A percentile compares a stretch with the other conserved stretches of the same genome.
Conservation (phyloP, 768 basidiomycete species). For the Psilocybe cyanescens region DNA sequence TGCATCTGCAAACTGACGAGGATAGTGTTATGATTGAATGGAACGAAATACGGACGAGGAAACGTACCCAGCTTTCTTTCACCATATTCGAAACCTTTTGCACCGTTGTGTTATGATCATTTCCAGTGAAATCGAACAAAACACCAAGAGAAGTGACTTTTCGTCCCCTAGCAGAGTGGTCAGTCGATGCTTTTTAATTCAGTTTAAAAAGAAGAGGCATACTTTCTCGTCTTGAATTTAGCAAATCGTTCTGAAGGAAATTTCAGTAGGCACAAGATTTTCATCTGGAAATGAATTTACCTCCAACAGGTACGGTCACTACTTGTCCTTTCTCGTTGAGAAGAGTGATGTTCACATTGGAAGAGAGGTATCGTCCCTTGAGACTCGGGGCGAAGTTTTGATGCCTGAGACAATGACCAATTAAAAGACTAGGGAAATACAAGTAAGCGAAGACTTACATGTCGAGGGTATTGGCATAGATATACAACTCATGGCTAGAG, state of each 20-base stretch:
- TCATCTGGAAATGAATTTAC: slow-evolving; percentile 21
- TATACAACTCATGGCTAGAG: slow-evolving; percentile 78
- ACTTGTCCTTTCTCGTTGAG: slow-evolving; percentile 41
- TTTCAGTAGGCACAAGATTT: background rate
- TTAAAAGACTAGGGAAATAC: background rate
- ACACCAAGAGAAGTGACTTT: slow-evolving; percentile 82
- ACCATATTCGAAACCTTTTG: slow-evolving; percentile 77
- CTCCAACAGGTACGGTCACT: slow-evolving; percentile 41
- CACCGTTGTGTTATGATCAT: slow-evolving; percentile 72
- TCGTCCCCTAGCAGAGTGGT: slow-evolving; percentile 47
- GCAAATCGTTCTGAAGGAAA: slow-evolving; percentile 51
- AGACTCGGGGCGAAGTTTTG: slow-evolving; percentile 67
- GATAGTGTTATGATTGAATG: too few species aligned
- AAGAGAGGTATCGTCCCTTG: slow-evolving; percentile 77
- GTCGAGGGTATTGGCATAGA: slow-evolving; percentile 66
- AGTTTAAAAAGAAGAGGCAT: background rate
- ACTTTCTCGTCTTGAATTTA: slow-evolving; percentile 80
- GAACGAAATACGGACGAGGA: too few species aligned
- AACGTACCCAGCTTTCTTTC: slow-evolving; percentile 72
- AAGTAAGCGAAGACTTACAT: slow-evolving; percentile 43
- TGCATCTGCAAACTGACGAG: slow-evolving; percentile 68
- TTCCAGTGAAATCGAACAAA: slow-evolving; percentile 75
- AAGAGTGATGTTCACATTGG: slow-evolving; percentile 85
- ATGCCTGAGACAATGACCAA: slow-evolving; percentile 39
- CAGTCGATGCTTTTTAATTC: background rate